Percentiles rank a stretch among this genome's conserved stretches.
Conservation (phyloP, 257 asterid genomes). For the Schizonepeta tenuifolia region DNA sequence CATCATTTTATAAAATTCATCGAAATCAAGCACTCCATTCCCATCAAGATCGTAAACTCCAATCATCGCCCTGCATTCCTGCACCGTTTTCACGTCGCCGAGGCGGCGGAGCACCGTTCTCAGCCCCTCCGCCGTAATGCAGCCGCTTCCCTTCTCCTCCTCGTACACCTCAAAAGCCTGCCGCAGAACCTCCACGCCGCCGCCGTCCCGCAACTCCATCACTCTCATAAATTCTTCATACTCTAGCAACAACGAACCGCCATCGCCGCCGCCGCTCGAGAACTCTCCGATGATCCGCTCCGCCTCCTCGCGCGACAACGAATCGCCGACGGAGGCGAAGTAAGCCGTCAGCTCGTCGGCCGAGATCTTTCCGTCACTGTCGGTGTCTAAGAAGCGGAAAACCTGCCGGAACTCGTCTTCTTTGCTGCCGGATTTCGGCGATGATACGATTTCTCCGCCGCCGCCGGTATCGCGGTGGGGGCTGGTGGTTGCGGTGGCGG, state of each 20-base stretch:
- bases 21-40: conserved; percentile 58
- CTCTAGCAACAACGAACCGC: conserved; percentile 37
- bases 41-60: conserved; percentile 61
- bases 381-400: conserved; percentile 43
- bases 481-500: neutral
- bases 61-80: conserved; percentile 57
- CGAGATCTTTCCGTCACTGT: conserved; percentile 53
- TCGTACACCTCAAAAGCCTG: conserved; percentile 64
- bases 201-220: conserved; percentile 40
- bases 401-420: conserved; percentile 45
- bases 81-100: conserved; percentile 44
- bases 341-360: conserved; percentile 45
- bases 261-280: conserved; percentile 8
- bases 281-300: conserved; percentile 43
- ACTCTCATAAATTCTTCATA: conserved; percentile 43
- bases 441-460: neutral
- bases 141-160: conserved; percentile 57
- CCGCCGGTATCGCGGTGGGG: neutral
- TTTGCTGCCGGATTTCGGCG: conserved; percentile 25
- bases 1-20: conserved; percentile 55
- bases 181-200: conserved; percentile 32
- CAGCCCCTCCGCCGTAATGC: conserved; percentile 56
- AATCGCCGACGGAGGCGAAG: conserved; percentile 49
- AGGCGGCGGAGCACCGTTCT: conserved; percentile 49
- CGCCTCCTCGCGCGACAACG: conserved; percentile 47